Evolutionary conservation across 371 early-diverging fungal genomes (phyloP).

Genomic region (Mortierella sp.): DNA sequence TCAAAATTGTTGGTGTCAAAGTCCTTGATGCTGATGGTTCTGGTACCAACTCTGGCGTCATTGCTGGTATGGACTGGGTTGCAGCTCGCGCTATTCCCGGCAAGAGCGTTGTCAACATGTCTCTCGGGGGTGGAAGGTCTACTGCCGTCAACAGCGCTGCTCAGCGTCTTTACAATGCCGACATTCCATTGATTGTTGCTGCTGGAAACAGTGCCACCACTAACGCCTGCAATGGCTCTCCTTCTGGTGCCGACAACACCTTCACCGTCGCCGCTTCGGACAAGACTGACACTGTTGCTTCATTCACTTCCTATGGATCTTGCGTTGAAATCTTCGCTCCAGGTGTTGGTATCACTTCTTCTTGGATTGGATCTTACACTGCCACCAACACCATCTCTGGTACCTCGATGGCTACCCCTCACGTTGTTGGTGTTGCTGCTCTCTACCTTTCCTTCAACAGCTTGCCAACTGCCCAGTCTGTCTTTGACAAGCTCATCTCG

Average conservation of each 20-base stretch:
- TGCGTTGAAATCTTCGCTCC: constrained; percentile 58
- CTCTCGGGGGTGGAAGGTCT: constrained; percentile 78
- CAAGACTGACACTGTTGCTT: constrained; percentile 45
- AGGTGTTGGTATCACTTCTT: constrained; percentile 47
- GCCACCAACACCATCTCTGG: constrained; percentile 56
- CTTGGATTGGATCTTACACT: constrained; percentile 32
- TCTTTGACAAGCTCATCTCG: too few relatives aligned
- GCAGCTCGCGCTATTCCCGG: constrained; percentile 58
- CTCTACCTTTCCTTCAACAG: constrained; percentile 20
- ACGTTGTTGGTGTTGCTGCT: constrained; percentile 72
- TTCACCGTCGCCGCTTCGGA: constrained; percentile 90
- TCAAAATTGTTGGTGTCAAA: constrained; percentile 84
- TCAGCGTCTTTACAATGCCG: constrained; percentile 59
- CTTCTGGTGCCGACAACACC: constrained; percentile 80
- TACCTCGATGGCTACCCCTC: constrained; percentile 72
- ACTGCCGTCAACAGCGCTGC: constrained; percentile 79
- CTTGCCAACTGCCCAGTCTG: constrained; percentile 20
- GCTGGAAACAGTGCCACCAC: constrained; percentile 88
- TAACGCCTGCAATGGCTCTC: constrained; percentile 86
- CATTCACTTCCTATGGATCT: constrained; percentile 47
- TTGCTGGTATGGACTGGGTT: constrained; percentile 83
- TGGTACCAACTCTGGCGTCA: constrained; percentile 74
- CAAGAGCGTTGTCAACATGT: constrained; percentile 72
- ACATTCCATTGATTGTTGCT: constrained; percentile 75
- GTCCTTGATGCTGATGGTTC: constrained; percentile 77